Percentiles rank a stretch among this genome's conserved stretches.
Evolutionary conservation across 352 stramenopile genomes (phyloP).

Genomic region (Pythium apleroticum): DNA sequence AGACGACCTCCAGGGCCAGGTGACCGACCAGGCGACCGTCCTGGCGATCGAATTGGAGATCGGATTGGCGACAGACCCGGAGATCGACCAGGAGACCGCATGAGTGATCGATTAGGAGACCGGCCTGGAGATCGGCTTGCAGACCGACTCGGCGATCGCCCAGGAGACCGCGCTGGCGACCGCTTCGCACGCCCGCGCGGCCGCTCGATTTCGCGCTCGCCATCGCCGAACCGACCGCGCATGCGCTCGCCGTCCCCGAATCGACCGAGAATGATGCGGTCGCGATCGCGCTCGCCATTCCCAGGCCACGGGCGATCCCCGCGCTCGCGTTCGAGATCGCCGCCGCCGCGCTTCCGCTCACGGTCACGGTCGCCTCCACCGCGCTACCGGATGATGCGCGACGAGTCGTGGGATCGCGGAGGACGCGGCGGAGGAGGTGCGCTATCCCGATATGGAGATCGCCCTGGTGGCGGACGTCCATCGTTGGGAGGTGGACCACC

Average conservation of each 20-base stretch:
- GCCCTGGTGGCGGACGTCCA: slow-evolving; percentile 27
- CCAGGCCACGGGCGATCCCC: slow-evolving; percentile 24
- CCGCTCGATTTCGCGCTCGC: slow-evolving; percentile 57
- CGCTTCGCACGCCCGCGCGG: slow-evolving; percentile 39
- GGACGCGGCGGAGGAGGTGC: slow-evolving; percentile 18
- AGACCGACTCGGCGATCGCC: slow-evolving; percentile 10
- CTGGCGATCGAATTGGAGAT: slow-evolving; percentile 3
- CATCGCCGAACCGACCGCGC: slow-evolving; percentile 26
- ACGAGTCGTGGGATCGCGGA: slow-evolving; percentile 26
- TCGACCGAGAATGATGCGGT: slow-evolving; percentile 29
- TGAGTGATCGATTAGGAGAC: not conserved
- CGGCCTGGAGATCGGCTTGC: not conserved
- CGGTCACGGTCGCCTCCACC: slow-evolving; percentile 59
- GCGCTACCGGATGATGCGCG: slow-evolving; percentile 47
- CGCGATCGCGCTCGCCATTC: slow-evolving; percentile 42
- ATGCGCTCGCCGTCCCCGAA: slow-evolving; percentile 38
- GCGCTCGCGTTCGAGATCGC: slow-evolving; percentile 50
- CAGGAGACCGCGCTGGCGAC: slow-evolving; percentile 26
- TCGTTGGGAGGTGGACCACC: slow-evolving; percentile 22
- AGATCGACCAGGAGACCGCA: not conserved
- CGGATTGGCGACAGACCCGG: not conserved
- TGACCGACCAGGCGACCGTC: slow-evolving; percentile 1
- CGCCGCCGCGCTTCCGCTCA: slow-evolving; percentile 31
- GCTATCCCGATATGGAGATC: slow-evolving; percentile 29
- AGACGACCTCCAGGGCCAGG: slow-evolving; percentile 4